Evolutionary conservation across 805 yeast genomes (phyloP), one percentile per base, ranked within the genome.

Genomic region (Wickerhamiella azyma): DNA sequence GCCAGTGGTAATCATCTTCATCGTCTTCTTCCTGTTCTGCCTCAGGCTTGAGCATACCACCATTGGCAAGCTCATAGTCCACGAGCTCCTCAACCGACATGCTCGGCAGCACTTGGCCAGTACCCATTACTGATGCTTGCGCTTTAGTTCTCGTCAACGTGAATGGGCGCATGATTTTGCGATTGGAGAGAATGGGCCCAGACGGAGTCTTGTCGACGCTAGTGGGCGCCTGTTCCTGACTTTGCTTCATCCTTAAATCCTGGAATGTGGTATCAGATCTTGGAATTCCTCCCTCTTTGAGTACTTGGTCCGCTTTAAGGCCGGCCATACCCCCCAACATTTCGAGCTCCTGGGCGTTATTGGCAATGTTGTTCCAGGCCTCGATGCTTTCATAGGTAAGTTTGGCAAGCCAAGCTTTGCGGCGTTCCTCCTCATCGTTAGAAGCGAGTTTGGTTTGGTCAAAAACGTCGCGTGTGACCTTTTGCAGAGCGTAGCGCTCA

Each of bases 31-130:
- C 69, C 58, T 61, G 50, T 2, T 48, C 43, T 1, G 45, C 51
- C n/a, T 48, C 51, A 1, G 66, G 67, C 40, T 58, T 50, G 16
- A 63, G 54, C 70, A 88, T 81, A 47, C 89, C 88, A 2, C 96
- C 96, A 55, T 82, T 78, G 16, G 78, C 77, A 51, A 83, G 67
- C 59, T 92, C 98, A 54, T 85, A 77, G 41, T 86, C 94, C 44
- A 92, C 67, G 50, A 82, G 79, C 55, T 92, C 96, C 52, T 92
- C 98, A 0, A 92, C 86, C 0, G 94, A 69, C 92, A 92, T 85
- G 0, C 96, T 85, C 2, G 98, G 98, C 26, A 89, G 69, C 21
- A 72, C 77, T 63, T 92, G 96, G 1, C 96, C 98, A 2, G 94
- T 85, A 1, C 96, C 96, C 54, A 75, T 77, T 0, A 88, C 96